Conservation (phyloP, 2,329 filamentous ascomycete species). For the Trichothecium roseum region DNA sequence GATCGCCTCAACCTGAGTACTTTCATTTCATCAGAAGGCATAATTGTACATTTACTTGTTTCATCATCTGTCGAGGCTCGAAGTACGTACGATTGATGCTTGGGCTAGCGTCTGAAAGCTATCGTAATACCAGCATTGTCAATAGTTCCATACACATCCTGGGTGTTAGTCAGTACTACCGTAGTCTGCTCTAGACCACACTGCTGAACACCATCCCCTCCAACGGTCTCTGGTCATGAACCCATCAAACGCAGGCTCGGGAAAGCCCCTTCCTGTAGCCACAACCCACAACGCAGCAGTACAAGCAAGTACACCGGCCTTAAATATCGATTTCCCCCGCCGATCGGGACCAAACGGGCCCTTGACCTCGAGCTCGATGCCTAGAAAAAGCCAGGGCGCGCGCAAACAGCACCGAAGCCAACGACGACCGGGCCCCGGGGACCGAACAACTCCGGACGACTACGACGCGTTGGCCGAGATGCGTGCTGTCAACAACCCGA, state of each 20-base stretch:
- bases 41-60: too few relatives aligned
- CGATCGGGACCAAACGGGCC: constrained; percentile 29
- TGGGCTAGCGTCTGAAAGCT: too few relatives aligned
- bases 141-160: too few relatives aligned
- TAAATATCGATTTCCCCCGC: constrained; percentile 40
- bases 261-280: constrained; percentile 41
- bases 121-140: too few relatives aligned
- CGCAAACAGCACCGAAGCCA: constrained; percentile 80
- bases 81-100: too few relatives aligned
- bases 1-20: too few relatives aligned
- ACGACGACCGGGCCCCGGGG: constrained; percentile 49
- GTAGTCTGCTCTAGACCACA: not conserved
- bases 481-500: constrained; percentile 44
- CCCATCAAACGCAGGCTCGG: constrained; percentile 21
- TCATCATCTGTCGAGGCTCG: too few relatives aligned
- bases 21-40: too few relatives aligned
- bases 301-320: constrained; percentile 24
- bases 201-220: not conserved
- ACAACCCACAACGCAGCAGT: constrained; percentile 22
- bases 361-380: constrained; percentile 26
- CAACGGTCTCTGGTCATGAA: constrained; percentile 18
- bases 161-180: too few relatives aligned
- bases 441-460: constrained; percentile 45
- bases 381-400: constrained; percentile 65
- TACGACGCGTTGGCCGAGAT: constrained; percentile 85